Base-by-base conservation (phyloP, 2,329 filamentous ascomycete species). In the Nigrospora sphaerica region DNA sequence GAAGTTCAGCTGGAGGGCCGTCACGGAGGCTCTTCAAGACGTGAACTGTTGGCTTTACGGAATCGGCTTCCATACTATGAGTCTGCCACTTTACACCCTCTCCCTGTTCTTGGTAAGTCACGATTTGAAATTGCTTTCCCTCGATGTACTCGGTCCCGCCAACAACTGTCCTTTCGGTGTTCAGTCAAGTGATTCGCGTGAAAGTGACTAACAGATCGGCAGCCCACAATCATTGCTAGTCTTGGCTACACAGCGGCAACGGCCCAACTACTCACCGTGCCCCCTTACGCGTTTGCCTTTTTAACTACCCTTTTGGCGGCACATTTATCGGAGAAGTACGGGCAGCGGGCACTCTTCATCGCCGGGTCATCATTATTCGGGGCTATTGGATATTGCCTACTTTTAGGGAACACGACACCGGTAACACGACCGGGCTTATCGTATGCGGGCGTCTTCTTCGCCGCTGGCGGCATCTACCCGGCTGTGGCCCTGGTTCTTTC, bases 31-130 rank as follows among this genome's bases (percentile, higher is more conserved):
- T 0, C 62, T 88, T 36, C 77, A 72, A 14, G 83, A 91, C 54
- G 77, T 78, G 1, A 88, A 83, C 58, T 82, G 82, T 56, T 88
- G 81, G 81, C 70, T 90, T 0, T 90, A 90, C 52, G 82, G 83
- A 0, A 60, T 87, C 0, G 78, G 75, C 0, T 89, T 87, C 54
- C 85, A 89, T 59, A 87, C 83, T 6, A 81, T 89, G 72, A 85
- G 80, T 47, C 62, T 90, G 12, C 77, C 77, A 0, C 64, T 80
- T 0, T 81, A 80, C 48, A 79, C 76, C 0, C 63, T 78, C 6
- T 72, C 81, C 0, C 61, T 80, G 3, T 80, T 80, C 46, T 47
- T 80, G 63, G 64, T 77, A 56, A 47, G 70, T 53, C 23, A 56
- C 13, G 31, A 11, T 10, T 12, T 13, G 14, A 14, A 70, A 70